Evolutionary conservation across 192 early-diverging fungal species (phyloP).

Genomic region (Gamsiella multidivaricata): DNA sequence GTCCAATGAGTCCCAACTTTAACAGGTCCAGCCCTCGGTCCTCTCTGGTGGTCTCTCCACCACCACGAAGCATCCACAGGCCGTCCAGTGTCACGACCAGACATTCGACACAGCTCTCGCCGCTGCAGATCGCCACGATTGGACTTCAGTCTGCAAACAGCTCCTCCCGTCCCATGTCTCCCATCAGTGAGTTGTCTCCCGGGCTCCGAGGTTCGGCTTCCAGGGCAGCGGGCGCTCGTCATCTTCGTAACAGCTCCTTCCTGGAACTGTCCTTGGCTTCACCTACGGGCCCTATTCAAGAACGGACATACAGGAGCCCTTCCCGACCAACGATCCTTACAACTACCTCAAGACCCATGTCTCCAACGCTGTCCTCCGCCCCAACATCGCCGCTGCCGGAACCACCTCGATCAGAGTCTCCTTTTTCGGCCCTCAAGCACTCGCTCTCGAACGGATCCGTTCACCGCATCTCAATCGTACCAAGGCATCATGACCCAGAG

Average conservation of each 20-base stretch:
- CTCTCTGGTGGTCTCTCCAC: constrained; percentile 39
- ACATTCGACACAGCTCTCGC: constrained; percentile 24
- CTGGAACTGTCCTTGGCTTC: neutral
- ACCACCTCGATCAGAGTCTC: constrained; percentile 12
- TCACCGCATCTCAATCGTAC: constrained; percentile 39
- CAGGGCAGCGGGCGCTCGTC: constrained; percentile 19
- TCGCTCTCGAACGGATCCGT: constrained; percentile 37
- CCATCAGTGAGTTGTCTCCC: neutral
- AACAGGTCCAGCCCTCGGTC: constrained; percentile 25
- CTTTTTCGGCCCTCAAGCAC: constrained; percentile 6
- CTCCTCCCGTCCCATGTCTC: neutral
- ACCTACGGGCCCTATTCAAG: neutral
- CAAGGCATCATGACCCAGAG: constrained; percentile 47
- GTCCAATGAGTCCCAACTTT: constrained; percentile 31
- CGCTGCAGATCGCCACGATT: constrained; percentile 5
- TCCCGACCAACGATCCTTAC: constrained; percentile 18
- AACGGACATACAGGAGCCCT: constrained; percentile 4
- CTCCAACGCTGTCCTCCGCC: constrained; percentile 25
- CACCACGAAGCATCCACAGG: constrained; percentile 44
- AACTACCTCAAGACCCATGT: constrained; percentile 4
- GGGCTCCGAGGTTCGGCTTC: constrained; percentile 3
- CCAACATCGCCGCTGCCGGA: constrained; percentile 40
- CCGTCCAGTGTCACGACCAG: constrained; percentile 26
- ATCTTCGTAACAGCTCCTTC: constrained; percentile 3
- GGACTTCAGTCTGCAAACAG: neutral